Conservation (phyloP, 306 rosid species). For the Trifolium fragiferum region DNA sequence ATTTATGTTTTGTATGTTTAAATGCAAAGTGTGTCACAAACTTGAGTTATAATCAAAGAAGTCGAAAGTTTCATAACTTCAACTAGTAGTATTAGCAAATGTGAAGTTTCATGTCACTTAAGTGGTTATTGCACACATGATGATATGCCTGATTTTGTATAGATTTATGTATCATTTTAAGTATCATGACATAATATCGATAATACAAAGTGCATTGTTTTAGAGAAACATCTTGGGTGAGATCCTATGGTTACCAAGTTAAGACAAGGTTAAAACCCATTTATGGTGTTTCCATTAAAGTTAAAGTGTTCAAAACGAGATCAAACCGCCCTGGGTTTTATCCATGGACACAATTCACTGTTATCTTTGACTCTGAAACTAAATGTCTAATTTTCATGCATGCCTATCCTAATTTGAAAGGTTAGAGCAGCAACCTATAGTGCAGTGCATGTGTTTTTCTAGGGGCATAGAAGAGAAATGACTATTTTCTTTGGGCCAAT, state of each 20-base stretch:
- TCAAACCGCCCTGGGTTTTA: neutral
- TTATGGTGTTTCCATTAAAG: neutral
- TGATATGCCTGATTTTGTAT: slow-evolving; percentile 8
- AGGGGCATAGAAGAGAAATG: slow-evolving; percentile 15
- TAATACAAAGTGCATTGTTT: neutral
- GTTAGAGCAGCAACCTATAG: neutral
- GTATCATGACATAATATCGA: neutral
- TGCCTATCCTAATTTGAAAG: neutral
- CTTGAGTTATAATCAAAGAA: slow-evolving; percentile 19
- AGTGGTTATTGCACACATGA: neutral
- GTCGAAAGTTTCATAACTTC: slow-evolving; percentile 5
- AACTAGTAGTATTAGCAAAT: slow-evolving; percentile 13
- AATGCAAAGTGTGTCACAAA: slow-evolving; percentile 18
- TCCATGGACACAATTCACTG: neutral
- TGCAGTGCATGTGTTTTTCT: slow-evolving; percentile 11
- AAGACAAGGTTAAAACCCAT: slow-evolving; percentile 2
- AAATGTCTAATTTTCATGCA: slow-evolving; percentile 1
- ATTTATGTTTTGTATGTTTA: slow-evolving; percentile 29
- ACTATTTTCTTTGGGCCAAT: slow-evolving; percentile 16
- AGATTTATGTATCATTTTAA: slow-evolving; percentile 9
- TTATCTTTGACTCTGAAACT: slow-evolving; percentile 4
- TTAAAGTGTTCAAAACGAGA: neutral
- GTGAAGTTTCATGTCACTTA: neutral
- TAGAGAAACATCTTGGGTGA: slow-evolving; percentile 9
- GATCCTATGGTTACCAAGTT: slow-evolving; percentile 26